Evolutionary conservation across 768 basidiomycete species (phyloP).

Genomic region (Hericium erinaceus): DNA sequence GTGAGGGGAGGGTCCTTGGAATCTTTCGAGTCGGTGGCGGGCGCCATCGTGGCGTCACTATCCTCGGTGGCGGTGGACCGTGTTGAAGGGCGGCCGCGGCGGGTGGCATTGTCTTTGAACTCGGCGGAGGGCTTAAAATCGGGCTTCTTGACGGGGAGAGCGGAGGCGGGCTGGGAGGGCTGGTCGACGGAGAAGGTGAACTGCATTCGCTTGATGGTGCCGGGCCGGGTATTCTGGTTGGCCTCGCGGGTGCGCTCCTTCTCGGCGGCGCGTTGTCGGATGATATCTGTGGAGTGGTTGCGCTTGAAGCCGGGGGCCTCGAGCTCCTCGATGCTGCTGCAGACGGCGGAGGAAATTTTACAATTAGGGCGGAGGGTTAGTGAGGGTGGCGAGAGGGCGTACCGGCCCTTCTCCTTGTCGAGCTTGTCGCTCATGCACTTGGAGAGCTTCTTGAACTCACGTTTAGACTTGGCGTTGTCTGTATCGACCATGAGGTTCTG

Average conservation of each 20-base stretch:
- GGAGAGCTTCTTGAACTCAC: constrained; percentile 84
- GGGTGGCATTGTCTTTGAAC: constrained; percentile 40
- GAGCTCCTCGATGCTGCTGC: constrained; percentile 76
- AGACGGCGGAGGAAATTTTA: neutral
- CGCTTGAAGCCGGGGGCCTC: constrained; percentile 76
- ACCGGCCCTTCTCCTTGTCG: constrained; percentile 90
- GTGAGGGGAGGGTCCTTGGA: constrained; percentile 31
- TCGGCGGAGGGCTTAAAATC: constrained; percentile 58
- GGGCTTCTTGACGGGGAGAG: constrained; percentile 48
- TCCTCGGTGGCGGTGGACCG: constrained; percentile 29
- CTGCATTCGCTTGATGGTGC: constrained; percentile 81
- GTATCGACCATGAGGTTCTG: constrained; percentile 87
- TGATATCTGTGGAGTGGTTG: constrained; percentile 71
- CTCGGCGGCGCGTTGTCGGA: constrained; percentile 72
- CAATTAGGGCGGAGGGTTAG: constrained; percentile 8
- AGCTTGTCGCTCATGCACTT: constrained; percentile 87
- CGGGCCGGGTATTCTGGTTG: constrained; percentile 50
- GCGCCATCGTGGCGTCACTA: constrained; percentile 7
- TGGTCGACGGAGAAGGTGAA: constrained; percentile 84
- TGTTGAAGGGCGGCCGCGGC: constrained; percentile 31
- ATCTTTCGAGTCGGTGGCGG: constrained; percentile 1
- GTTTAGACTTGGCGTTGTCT: constrained; percentile 82
- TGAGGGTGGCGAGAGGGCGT: constrained; percentile 21
- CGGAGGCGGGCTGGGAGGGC: constrained; percentile 37
- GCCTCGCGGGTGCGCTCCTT: constrained; percentile 71